Evolutionary conservation across 78 protist species (phyloP).

Genomic region (Monosiga brevicollis): DNA sequence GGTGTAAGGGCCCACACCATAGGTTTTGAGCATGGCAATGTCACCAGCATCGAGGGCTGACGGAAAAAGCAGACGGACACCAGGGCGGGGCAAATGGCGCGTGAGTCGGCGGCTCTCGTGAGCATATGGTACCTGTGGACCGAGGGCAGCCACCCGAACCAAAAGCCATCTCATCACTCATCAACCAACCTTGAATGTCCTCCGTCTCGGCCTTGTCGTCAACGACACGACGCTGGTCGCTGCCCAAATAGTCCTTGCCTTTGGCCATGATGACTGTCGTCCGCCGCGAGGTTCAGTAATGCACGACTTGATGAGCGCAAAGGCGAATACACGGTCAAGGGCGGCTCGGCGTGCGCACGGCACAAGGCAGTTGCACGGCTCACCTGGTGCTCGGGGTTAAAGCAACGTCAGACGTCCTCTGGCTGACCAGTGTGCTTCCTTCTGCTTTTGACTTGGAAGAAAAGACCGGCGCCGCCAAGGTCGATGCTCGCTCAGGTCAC

Average conservation of each 20-base stretch:
- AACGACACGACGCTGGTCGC: slow-evolving; percentile 26
- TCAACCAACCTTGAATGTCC: neutral
- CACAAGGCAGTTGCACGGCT: neutral
- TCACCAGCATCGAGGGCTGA: slow-evolving; percentile 89
- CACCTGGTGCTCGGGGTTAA: neutral
- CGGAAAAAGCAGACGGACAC: neutral
- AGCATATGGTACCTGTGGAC: neutral
- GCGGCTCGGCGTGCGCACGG: neutral
- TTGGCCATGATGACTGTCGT: neutral
- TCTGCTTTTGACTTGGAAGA: too few relatives aligned
- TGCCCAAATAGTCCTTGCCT: slow-evolving; percentile 31
- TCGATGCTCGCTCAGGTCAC: too few relatives aligned
- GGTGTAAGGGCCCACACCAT: slow-evolving; percentile 84
- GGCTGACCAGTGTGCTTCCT: neutral
- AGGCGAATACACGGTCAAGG: neutral
- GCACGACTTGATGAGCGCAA: neutral
- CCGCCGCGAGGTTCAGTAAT: neutral
- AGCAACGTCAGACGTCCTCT: neutral
- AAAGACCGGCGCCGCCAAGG: too few relatives aligned
- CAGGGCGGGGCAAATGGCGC: neutral
- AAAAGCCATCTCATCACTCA: neutral
- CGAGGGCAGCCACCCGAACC: neutral
- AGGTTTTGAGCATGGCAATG: slow-evolving; percentile 85
- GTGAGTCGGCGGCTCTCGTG: neutral
- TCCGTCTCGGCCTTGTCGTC: slow-evolving; percentile 19